A percentile compares a stretch with the other conserved stretches of the same genome.
Evolutionary conservation across 164 flowering plant species (phyloP).

Genomic region (Santalum album): DNA sequence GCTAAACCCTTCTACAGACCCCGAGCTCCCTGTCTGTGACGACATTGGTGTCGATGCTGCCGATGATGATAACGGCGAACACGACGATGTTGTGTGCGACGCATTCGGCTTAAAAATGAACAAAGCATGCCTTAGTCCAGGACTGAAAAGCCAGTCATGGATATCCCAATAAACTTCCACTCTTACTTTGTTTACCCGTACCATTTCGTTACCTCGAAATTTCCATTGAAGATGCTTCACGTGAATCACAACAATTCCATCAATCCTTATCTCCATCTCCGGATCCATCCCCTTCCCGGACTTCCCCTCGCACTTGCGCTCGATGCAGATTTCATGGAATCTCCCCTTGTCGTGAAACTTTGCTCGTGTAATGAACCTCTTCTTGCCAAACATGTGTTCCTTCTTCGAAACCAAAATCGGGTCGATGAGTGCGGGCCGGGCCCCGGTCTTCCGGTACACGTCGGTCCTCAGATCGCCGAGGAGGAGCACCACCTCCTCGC

Average conservation of each 20-base stretch:
- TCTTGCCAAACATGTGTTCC: slow-evolving; percentile 58
- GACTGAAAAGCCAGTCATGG: slow-evolving; percentile 72
- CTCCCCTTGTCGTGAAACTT: slow-evolving; percentile 49
- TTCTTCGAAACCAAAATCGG: slow-evolving; percentile 50
- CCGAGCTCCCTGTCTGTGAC: slow-evolving; percentile 11
- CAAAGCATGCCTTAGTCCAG: slow-evolving; percentile 58
- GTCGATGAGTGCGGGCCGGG: slow-evolving; percentile 49
- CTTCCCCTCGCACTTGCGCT: slow-evolving; percentile 7
- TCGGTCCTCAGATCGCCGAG: slow-evolving; percentile 64
- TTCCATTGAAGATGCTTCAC: slow-evolving; percentile 76
- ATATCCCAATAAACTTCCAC: slow-evolving; percentile 74
- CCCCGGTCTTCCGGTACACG: slow-evolving; percentile 52
- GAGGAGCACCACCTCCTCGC: slow-evolving; percentile 51
- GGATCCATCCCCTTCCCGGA: slow-evolving; percentile 25
- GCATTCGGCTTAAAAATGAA: slow-evolving; percentile 54
- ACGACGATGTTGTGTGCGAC: slow-evolving; percentile 2
- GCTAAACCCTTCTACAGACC: slow-evolving; percentile 5
- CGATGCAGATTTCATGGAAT: slow-evolving; percentile 52
- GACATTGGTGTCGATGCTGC: slow-evolving; percentile 14
- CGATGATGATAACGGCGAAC: slow-evolving; percentile 17
- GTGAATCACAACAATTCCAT: slow-evolving; percentile 49
- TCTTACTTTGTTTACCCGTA: slow-evolving; percentile 35
- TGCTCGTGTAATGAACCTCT: slow-evolving; percentile 37
- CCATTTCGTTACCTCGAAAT: slow-evolving; percentile 60
- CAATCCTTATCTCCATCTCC: slow-evolving; percentile 66